These are phyloP conservation scores for Maudiozyma pseudohumilis DNA, from an alignment of 805 yeast species.

Conservation along the genomic window DNA sequence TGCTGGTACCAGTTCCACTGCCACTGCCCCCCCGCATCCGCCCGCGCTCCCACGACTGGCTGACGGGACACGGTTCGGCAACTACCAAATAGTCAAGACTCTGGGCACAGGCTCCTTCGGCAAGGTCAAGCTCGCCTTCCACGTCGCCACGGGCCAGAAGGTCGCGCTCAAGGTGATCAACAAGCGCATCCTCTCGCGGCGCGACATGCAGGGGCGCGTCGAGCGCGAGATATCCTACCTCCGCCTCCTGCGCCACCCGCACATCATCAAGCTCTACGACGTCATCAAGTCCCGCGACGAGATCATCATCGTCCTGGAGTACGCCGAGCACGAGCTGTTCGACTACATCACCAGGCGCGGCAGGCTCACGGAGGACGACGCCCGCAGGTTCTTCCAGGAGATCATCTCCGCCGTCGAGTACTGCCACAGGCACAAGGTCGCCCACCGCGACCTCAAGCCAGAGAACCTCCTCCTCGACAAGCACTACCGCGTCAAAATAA, in stretches of 20 bases:
- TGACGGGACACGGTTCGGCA: slow-evolving; percentile 61
- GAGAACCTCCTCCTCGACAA: slow-evolving; percentile 87
- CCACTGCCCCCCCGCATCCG: no score
- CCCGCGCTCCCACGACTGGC: slow-evolving; percentile 13
- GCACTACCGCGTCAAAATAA: slow-evolving; percentile 83
- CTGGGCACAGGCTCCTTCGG: slow-evolving; percentile 96
- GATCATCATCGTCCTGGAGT: slow-evolving; percentile 93
- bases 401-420: slow-evolving; percentile 93
- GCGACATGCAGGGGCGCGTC: slow-evolving; percentile 94
- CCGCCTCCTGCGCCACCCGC: slow-evolving; percentile 84
- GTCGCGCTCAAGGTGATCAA: slow-evolving; percentile 92
- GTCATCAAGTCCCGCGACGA: slow-evolving; percentile 92
- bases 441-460: slow-evolving; percentile 92
- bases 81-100: slow-evolving; percentile 85
- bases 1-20: no score
- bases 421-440: slow-evolving; percentile 93
- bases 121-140: slow-evolving; percentile 85
- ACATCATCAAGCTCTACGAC: slow-evolving; percentile 87
- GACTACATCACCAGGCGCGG: slow-evolving; percentile 96
- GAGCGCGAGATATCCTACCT: slow-evolving; percentile 89
- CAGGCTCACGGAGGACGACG: slow-evolving; percentile 83
- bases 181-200: slow-evolving; percentile 80
- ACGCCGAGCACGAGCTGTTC: slow-evolving; percentile 90
- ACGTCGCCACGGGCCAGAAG: slow-evolving; percentile 78
- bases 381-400: slow-evolving; percentile 87